Percentiles rank a stretch among this genome's conserved stretches.
Evolutionary conservation across 116 monocot genomes (phyloP).

Genomic region (Iris pallida): DNA sequence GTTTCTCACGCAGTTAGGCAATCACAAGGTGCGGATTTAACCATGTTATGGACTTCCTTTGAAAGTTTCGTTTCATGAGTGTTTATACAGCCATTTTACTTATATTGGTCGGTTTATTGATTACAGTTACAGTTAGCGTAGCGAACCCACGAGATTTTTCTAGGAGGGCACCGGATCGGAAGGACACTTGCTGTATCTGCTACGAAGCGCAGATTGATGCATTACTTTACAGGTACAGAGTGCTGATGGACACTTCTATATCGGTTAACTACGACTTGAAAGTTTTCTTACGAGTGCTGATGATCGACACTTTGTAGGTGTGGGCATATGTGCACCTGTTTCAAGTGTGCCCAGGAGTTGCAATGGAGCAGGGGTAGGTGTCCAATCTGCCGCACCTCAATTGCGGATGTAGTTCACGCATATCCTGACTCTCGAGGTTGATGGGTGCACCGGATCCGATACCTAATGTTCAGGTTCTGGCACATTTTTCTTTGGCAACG

Average conservation of each 20-base stretch:
- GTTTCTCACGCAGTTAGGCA: slow-evolving; percentile 40
- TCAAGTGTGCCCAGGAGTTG: slow-evolving; percentile 53
- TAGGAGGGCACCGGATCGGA: slow-evolving; percentile 14
- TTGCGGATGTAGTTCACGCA: slow-evolving; percentile 57
- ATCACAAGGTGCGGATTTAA: slow-evolving; percentile 31
- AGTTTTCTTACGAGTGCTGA: too few species aligned
- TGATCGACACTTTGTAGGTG: slow-evolving; percentile 35
- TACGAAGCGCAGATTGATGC: slow-evolving; percentile 50
- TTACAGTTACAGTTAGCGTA: slow-evolving; percentile 23
- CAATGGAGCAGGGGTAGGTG: slow-evolving; percentile 39
- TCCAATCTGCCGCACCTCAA: slow-evolving; percentile 46
- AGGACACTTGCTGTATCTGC: slow-evolving; percentile 46
- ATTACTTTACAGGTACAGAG: slow-evolving; percentile 52
- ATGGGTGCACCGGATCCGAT: too few species aligned
- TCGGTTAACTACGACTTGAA: too few species aligned
- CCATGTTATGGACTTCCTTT: not conserved
- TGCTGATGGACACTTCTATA: not conserved
- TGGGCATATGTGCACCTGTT: slow-evolving; percentile 81
- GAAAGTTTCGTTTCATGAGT: not conserved
- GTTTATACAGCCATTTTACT: too few species aligned
- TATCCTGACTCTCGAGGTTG: slow-evolving; percentile 17
- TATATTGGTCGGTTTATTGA: too few species aligned
- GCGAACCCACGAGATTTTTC: slow-evolving; percentile 1
- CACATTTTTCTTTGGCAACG: too few species aligned
- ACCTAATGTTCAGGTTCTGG: too few species aligned